Evolutionary conservation across 345 rosid genomes (phyloP), one percentile per base, ranked within the genome.

Genomic region (Brassica rapa): DNA sequence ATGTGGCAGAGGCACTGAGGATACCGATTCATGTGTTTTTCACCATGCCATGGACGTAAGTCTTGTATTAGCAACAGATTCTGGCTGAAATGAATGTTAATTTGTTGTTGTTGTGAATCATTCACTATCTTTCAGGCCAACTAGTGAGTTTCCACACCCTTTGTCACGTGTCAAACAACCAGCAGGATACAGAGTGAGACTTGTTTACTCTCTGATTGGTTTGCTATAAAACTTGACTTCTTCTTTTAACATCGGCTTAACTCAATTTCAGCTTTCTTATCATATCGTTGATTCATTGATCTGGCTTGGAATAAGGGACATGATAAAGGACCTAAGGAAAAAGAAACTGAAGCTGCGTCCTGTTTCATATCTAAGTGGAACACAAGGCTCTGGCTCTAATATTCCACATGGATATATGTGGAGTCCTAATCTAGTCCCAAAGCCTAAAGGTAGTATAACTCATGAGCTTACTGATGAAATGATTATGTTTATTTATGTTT

Each of bases 21-120:
- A 65, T 96, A 82, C 98, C 99, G 0, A 74, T 96, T 83, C 99
- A 96, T 81, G 87, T 96, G 73, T 93, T 96, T 81, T 96, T 96
- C 91, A 96, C 99, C 9, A 96, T 96, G 99, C 99, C 99, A 56
- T 96, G 99, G 99, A 96, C 98, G 99, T 96, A 91, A 91, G 99
- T 93, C 80, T 86, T 84, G 67, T 81, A 77, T 84, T 82, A 83
- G 82, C 86, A 81, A 86, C 83, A 81, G 66, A 83, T 80, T 85
- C 56, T 85, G n/a, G 81, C 75, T 65, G 74, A 66, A 75, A 74
- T 46, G 15, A 12, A 46, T 12, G 6, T 46, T 7, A 6, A 6
- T 11, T 43, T 43, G n/a, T 3, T 43, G 53, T 43, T 49, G 56
- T 79, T 71, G 77, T 60, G 55, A 79, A 82, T 75, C 75, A 74